Base-by-base conservation (phyloP, 495 filamentous ascomycete species). In the Aspergillus mulundensis region DNA sequence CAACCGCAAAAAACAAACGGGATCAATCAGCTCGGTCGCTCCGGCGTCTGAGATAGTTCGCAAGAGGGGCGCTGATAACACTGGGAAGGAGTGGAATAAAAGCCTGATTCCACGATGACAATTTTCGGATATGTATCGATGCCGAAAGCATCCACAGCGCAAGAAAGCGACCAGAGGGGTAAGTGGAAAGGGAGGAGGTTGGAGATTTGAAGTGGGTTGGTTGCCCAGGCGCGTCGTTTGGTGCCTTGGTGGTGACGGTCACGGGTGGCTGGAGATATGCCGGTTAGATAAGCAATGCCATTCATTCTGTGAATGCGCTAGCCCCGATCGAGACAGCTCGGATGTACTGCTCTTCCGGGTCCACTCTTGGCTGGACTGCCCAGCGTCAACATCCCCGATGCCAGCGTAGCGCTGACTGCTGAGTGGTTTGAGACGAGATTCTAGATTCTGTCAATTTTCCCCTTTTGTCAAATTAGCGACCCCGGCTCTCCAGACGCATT, bases 1-100 rank as follows among this genome's bases (percentile, higher is more conserved):
- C 57, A 50, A 44, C 18, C 65, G 56, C 57, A 61, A 66, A 76
- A 66, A 70, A 71, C 67, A 73, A 72, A 63, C 62, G 54, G 59
- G 58, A 59, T 28, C 58, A 56, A 54, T 54, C 45, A 48, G 45
- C 49, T 56, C 53, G 44, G 34, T 18, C 18, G 10, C 53, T 61
- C 55, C n/a, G 45, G 42, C 57, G 44, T 54, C 42, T 18, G 24
- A 41, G 40, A 41, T 25, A 21, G 23, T 42, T 42, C 20, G 42
- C 39, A 38, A 43, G 45, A 59, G 45, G 57, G 50, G 23, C 18
- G 47, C 45, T 15, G 39, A 54, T 20, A 48, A n/a, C 21, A 45
- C 30, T 18, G 21, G 44, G 11, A n/a, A 5, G 15, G 44, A 40
- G 11, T 2, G 20, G n/a, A n/a, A 32, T 50, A 50, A 47, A 48